Conservation (phyloP, 495 filamentous ascomycete genomes). For the Aspergillus diversus region DNA sequence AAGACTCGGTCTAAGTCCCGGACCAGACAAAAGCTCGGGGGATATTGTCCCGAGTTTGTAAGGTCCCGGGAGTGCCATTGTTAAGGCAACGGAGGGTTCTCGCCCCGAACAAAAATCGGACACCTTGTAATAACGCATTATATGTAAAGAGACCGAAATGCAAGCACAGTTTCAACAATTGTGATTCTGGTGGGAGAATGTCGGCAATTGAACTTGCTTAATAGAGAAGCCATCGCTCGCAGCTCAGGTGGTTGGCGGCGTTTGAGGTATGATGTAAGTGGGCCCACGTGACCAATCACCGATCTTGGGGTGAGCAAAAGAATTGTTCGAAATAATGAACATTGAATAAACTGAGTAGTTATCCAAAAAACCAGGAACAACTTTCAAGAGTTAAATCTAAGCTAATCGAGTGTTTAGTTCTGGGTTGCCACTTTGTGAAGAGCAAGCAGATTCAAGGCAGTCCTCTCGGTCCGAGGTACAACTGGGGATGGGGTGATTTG, state of each 20-base stretch:
- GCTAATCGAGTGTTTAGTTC: neutral
- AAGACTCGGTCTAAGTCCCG: constrained; percentile 9
- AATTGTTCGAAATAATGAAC: neutral
- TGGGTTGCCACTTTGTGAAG: neutral
- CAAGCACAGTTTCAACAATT: neutral
- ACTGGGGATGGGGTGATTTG: neutral
- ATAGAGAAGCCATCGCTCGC: no score
- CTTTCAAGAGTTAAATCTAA: neutral
- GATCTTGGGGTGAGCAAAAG: neutral
- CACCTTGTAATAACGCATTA: neutral
- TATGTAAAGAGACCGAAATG: neutral
- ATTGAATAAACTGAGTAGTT: neutral
- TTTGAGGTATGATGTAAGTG: no score
- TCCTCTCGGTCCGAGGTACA: constrained; percentile 4
- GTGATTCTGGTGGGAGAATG: neutral
- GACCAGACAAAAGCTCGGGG: constrained; percentile 7
- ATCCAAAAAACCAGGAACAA: neutral
- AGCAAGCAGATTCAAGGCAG: neutral
- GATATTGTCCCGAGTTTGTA: constrained; percentile 6
- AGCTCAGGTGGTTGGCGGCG: no score
- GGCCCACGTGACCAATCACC: constrained; percentile 17
- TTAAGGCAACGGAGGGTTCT: neutral
- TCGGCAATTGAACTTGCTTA: constrained; percentile 14
- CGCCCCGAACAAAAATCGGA: neutral
- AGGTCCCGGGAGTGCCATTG: neutral